Evolutionary conservation across 495 filamentous ascomycete genomes (phyloP).

Genomic region (Thermochaetoides thermophila): DNA sequence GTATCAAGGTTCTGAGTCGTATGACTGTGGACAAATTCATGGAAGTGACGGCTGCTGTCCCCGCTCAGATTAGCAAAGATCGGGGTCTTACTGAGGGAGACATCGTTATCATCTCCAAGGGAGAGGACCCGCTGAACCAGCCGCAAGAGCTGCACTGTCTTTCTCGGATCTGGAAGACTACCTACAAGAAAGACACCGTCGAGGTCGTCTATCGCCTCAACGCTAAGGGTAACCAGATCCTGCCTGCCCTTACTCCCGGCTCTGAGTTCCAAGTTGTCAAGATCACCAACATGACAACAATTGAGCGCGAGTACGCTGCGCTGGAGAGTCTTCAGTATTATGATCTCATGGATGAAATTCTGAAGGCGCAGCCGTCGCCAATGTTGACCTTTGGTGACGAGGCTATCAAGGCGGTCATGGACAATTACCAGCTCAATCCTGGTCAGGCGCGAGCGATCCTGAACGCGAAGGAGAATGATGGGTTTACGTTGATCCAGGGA

Average conservation of each 20-base stretch:
- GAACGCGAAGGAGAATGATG: conserved; percentile 85
- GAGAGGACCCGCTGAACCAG: conserved; percentile 46
- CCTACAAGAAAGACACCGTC: conserved; percentile 57
- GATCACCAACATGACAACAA: conserved; percentile 72
- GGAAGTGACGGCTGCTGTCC: conserved; percentile 73
- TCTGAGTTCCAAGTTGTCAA: conserved; percentile 59
- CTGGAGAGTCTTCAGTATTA: conserved; percentile 84
- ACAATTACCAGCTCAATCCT: conserved; percentile 68
- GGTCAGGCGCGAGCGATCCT: conserved; percentile 89
- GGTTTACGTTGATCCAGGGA: conserved; percentile 89
- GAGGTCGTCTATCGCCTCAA: conserved; percentile 79
- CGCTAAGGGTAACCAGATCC: conserved; percentile 33
- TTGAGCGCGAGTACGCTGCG: conserved; percentile 90
- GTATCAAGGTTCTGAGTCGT: conserved; percentile 70
- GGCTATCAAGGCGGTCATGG: conserved; percentile 47
- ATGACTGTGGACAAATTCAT: conserved; percentile 84
- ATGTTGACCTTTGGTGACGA: conserved; percentile 64
- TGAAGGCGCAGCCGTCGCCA: conserved; percentile 76
- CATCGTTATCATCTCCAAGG: conserved; percentile 69
- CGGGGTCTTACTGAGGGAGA: conserved; percentile 68
- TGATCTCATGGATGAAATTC: conserved; percentile 82
- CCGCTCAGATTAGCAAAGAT: conserved; percentile 52
- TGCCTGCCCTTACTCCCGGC: conserved; percentile 38
- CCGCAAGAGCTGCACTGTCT: conserved; percentile 61
- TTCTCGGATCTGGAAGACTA: conserved; percentile 65